phyloP scores from a whole-genome alignment of 345 rosid species.

The Arabidopsis suecica region DNA sequence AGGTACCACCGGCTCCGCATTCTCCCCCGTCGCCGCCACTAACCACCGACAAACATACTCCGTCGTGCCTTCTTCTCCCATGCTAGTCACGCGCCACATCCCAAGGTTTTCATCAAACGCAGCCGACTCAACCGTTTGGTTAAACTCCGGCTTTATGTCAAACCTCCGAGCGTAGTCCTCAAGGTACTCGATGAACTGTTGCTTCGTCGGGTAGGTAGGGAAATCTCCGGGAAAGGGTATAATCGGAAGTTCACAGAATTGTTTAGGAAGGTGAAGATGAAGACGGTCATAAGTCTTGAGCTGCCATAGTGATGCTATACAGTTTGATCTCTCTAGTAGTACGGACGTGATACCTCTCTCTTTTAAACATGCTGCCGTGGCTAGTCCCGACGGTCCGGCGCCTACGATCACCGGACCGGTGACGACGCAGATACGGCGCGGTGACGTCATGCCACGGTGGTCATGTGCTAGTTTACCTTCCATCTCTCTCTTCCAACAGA shows the following conservation, averaged over 20 bases:
- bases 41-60: constrained; percentile 74
- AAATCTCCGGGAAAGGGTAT: constrained; percentile 62
- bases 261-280: constrained; percentile 78
- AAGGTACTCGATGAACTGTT: constrained; percentile 70
- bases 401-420: constrained; percentile 73
- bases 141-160: constrained; percentile 59
- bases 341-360: constrained; percentile 52
- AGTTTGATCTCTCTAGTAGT: constrained; percentile 71
- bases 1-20: constrained; percentile 83
- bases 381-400: constrained; percentile 84
- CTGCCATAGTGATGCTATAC: constrained; percentile 87
- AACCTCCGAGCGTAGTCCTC: constrained; percentile 56
- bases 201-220: constrained; percentile 78
- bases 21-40: constrained; percentile 94
- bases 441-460: constrained; percentile 28
- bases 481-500: constrained; percentile 60
- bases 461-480: constrained; percentile 81
- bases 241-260: constrained; percentile 80
- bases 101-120: constrained; percentile 54
- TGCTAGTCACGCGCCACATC: constrained; percentile 65
- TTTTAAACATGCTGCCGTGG: constrained; percentile 73
- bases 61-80: constrained; percentile 35
- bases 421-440: constrained; percentile 43
- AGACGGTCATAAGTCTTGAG: constrained; percentile 78
- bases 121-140: constrained; percentile 57